These are phyloP conservation scores for Fusarium paranaense DNA, from an alignment of 2,329 filamentous ascomycete species.

Conservation along the genomic window DNA sequence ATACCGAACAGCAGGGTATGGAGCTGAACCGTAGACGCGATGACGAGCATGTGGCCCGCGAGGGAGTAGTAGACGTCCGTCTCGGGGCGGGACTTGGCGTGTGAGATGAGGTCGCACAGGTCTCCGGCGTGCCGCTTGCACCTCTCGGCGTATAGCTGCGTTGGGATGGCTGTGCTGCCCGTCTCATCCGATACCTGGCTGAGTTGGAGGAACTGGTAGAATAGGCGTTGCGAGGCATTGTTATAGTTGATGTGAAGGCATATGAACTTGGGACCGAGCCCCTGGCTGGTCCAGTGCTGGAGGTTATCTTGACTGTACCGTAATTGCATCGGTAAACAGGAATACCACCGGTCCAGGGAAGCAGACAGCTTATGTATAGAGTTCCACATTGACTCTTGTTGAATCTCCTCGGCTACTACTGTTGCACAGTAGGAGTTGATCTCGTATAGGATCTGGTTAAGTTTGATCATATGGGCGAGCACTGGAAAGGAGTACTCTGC, in stretches of 20 bases:
- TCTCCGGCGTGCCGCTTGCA: slow-evolving; percentile 51
- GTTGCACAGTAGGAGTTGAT: slow-evolving; percentile 49
- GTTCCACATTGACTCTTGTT: slow-evolving; percentile 46
- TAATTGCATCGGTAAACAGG: slow-evolving; percentile 47
- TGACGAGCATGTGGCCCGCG: slow-evolving; percentile 59
- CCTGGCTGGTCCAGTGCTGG: slow-evolving; percentile 48
- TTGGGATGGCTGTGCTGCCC: not conserved
- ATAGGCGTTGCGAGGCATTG: slow-evolving; percentile 59
- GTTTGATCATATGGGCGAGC: slow-evolving; percentile 38
- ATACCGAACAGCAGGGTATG: slow-evolving; percentile 58
- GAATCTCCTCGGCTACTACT: slow-evolving; percentile 3
- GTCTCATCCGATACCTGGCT: slow-evolving; percentile 41
- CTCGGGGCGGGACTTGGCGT: slow-evolving; percentile 49
- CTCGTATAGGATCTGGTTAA: slow-evolving; percentile 50
- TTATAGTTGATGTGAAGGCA: slow-evolving; percentile 60
- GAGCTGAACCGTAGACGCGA: slow-evolving; percentile 59
- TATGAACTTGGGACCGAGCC: slow-evolving; percentile 57
- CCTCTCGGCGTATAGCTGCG: not conserved
- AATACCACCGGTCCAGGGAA: slow-evolving; percentile 44
- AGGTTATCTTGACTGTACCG: slow-evolving; percentile 55
- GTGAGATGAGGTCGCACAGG: slow-evolving; percentile 55
- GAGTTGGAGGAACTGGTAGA: slow-evolving; percentile 57
- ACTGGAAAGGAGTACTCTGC: not conserved
- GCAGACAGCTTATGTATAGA: slow-evolving; percentile 47
- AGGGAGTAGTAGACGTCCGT: slow-evolving; percentile 55